Evolutionary conservation across 257 asterid species (phyloP).

Genomic region (Fraxinus pennsylvanica): DNA sequence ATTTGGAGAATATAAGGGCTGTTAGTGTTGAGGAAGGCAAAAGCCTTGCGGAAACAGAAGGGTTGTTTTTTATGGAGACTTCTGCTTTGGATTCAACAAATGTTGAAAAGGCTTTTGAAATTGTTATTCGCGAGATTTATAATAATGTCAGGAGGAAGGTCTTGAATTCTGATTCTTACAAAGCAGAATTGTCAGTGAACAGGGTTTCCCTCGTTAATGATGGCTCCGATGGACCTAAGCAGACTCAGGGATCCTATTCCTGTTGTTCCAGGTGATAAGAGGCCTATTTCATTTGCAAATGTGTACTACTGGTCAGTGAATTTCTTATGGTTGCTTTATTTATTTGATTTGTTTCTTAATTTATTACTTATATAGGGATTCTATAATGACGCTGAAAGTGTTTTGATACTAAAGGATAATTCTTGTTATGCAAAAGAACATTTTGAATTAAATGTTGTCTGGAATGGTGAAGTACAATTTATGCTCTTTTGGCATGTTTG

Average conservation of each 20-base stretch:
- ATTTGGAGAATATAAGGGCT: constrained; percentile 52
- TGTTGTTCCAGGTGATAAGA: constrained; percentile 56
- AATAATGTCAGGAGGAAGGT: constrained; percentile 64
- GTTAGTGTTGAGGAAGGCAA: constrained; percentile 62
- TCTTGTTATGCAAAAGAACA: too few relatives aligned
- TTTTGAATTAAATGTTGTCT: too few relatives aligned
- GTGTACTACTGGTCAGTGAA: background rate
- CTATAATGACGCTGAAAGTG: constrained; percentile 8
- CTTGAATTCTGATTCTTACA: constrained; percentile 65
- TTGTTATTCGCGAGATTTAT: constrained; percentile 59
- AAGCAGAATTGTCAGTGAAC: constrained; percentile 55
- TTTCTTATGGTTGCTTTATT: constrained; percentile 17
- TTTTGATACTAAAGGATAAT: too few relatives aligned
- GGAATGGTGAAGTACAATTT: too few relatives aligned
- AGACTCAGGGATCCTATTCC: constrained; percentile 41
- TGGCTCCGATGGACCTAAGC: constrained; percentile 43
- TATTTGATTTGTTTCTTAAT: constrained; percentile 26
- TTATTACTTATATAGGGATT: constrained; percentile 25
- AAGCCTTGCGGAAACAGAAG: constrained; percentile 62
- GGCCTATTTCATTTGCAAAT: background rate
- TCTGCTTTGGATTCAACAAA: constrained; percentile 63
- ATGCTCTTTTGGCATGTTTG: too few relatives aligned
- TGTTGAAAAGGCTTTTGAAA: constrained; percentile 54
- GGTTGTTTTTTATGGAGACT: constrained; percentile 68
- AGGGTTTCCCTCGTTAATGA: constrained; percentile 53